These are phyloP conservation scores for Hericium erinaceus DNA, from an alignment of 768 basidiomycete genomes.

Conservation along the genomic window DNA sequence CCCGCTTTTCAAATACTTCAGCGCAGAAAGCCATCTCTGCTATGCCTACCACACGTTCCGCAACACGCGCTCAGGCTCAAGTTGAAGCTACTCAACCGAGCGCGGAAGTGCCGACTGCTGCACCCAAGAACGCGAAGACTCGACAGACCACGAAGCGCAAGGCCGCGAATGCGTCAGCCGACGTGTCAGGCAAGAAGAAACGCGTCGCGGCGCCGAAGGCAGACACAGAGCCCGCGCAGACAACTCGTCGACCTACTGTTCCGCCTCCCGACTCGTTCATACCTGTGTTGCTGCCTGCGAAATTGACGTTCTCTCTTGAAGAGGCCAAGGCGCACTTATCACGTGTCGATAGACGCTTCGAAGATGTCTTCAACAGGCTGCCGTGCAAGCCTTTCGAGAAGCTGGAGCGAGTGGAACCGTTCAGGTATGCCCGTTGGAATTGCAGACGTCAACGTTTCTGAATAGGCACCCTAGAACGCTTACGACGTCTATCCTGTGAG, in stretches of 20 bases:
- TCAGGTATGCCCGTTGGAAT: conserved; percentile 39
- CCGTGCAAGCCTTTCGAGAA: conserved; percentile 71
- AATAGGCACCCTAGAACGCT: conserved; percentile 40
- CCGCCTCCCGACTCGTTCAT: background rate
- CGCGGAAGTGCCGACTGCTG: too few species aligned
- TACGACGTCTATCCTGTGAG: conserved; percentile 63
- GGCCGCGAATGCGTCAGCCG: too few species aligned
- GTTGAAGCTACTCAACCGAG: too few species aligned
- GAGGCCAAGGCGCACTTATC: conserved; percentile 69
- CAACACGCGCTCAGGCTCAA: too few species aligned
- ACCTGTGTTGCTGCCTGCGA: conserved; percentile 42
- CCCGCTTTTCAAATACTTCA: too few species aligned
- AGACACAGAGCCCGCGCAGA: too few species aligned
- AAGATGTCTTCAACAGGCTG: conserved; percentile 52
- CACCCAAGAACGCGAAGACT: too few species aligned
- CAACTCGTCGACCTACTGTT: background rate
- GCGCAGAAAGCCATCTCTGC: too few species aligned
- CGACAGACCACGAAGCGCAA: too few species aligned
- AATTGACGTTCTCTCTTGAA: conserved; percentile 68
- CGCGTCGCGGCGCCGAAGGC: too few species aligned
- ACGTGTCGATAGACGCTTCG: conserved; percentile 58
- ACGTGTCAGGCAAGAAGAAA: too few species aligned
- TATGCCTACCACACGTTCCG: too few species aligned
- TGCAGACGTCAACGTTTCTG: background rate
- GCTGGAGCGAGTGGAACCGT: conserved; percentile 73